Evolutionary conservation across 306 rosid genomes (phyloP), one percentile per base, ranked within the genome.

Genomic region (Inga leiocalycina): DNA sequence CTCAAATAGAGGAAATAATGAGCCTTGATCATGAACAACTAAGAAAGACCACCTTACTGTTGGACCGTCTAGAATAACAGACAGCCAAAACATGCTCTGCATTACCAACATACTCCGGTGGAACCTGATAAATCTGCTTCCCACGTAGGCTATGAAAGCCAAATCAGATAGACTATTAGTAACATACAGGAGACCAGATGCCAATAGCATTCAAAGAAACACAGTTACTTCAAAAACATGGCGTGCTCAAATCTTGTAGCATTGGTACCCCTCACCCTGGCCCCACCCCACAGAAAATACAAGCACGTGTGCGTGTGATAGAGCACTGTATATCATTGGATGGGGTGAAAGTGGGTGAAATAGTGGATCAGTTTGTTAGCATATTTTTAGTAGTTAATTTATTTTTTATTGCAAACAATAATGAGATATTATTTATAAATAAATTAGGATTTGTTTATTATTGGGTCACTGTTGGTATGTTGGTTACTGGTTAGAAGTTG

Each of bases 41-140:
- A 32, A 83, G 72, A 84, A 52, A 19, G 22, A 71, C 59, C 79
- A 94, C 99, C 97, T 96, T 95, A 83, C 6, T 86, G 82, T 35
- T 91, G 20, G 90, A 80, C 71, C 90, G 86, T 70, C 91, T 78
- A 83, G 89, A 78, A 88, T 84, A 83, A 87, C 87, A 83, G 80
- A 96, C 79, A 84, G 91, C 98, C 92, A 96, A 85, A 82, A 96
- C 95, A 82, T 88, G 87, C 71, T 90, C 97, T 70, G 87, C 92
- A 87, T 89, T 89, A 81, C 97, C 97, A 80, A 94, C 92, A 83
- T 74, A 62, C 76, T 94, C 97, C 12, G 94, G 91, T 22, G 87
- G 92, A 86, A 94, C 94, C 84, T 90, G 92, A 85, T 79, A 89
- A 72, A 88, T 87, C 59, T 91, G 95, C 81, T 91, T 96, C 83